Evolutionary conservation across 345 rosid genomes (phyloP).

Genomic region (Orychophragmus violaceus): DNA sequence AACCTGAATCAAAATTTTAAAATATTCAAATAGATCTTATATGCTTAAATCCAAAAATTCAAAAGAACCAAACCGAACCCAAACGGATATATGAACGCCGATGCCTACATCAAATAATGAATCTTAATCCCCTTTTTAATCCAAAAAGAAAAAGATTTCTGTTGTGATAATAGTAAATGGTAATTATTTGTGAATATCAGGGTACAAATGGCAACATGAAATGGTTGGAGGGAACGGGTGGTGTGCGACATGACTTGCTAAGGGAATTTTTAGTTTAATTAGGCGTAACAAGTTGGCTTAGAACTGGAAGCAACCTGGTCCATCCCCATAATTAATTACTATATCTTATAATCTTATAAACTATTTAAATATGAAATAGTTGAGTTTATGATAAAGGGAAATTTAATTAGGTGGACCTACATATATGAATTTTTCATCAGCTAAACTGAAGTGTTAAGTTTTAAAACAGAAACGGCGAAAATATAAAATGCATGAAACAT

Average conservation of each 20-base stretch:
- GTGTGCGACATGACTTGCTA: slow-evolving; percentile 45
- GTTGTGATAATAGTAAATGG: background rate
- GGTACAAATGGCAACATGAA: slow-evolving; percentile 1
- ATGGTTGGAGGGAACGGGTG: slow-evolving; percentile 9
- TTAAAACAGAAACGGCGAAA: background rate
- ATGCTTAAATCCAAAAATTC: too few relatives aligned
- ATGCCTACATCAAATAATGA: too few relatives aligned
- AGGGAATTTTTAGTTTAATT: slow-evolving; percentile 44
- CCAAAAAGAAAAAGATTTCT: background rate
- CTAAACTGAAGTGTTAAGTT: background rate
- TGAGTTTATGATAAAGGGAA: background rate
- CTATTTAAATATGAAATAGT: background rate
- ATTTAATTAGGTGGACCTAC: background rate
- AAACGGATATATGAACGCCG: too few relatives aligned
- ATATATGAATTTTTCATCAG: background rate
- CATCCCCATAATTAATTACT: slow-evolving; percentile 13
- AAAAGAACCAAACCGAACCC: too few relatives aligned
- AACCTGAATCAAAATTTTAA: too few relatives aligned
- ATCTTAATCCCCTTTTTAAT: background rate
- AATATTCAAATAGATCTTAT: too few relatives aligned
- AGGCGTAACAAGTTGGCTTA: slow-evolving; percentile 42
- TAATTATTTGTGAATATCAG: background rate
- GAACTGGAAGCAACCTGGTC: slow-evolving; percentile 25
- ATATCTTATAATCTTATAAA: background rate
- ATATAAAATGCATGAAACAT: background rate